Base-by-base conservation (phyloP, 805 yeast genomes). In the Teunomyces pallodes region DNA sequence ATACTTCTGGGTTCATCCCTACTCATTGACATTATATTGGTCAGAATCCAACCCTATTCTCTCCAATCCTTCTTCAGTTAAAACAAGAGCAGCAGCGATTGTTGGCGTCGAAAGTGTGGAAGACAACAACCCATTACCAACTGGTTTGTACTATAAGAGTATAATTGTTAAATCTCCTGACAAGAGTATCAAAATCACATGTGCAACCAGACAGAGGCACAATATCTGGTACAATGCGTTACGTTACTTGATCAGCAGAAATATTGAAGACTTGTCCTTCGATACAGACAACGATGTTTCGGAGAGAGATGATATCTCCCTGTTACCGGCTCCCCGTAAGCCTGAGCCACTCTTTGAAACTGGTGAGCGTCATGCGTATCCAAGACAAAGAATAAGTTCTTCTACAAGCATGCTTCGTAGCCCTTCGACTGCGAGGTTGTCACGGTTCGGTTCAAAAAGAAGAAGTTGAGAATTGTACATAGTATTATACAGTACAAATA, bases 1-100 rank as follows among this genome's bases (percentile, higher is more conserved):
- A 54, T 92, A 82, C 70, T 92, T 92, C 77, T 94, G 98, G 98
- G 81, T 94, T 40, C 96, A 92, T 67, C 98, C 99, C 3, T 91
- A 91, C 66, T 86, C 94, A 7, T 70, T 90, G 72, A 89, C 96
- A 0, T 73, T 92, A 42, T 90, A 89, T 66, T 92, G 99, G 99
- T 84, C 92, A 3, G 76, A 80, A 4, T 76, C 83, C 9, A 88
- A 87, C 59, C 97, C 97, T 0, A 86, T 85, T 0, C 62, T 86
- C 42, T 78, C 82, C 3, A 84, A 86, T 55, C 87, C 90, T 8
- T 70, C 84, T 0, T 77, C 77, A 2, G 81, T 79, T 29, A 83
- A 79, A 58, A 86, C 95, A 3, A 81, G 84, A 55, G 90, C 94
- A 10, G 83, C 89, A 47, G 91, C 95, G 0, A 90, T 92, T 45